phyloP scores from a whole-genome alignment of 345 rosid genomes.

The Heritiera littoralis region DNA sequence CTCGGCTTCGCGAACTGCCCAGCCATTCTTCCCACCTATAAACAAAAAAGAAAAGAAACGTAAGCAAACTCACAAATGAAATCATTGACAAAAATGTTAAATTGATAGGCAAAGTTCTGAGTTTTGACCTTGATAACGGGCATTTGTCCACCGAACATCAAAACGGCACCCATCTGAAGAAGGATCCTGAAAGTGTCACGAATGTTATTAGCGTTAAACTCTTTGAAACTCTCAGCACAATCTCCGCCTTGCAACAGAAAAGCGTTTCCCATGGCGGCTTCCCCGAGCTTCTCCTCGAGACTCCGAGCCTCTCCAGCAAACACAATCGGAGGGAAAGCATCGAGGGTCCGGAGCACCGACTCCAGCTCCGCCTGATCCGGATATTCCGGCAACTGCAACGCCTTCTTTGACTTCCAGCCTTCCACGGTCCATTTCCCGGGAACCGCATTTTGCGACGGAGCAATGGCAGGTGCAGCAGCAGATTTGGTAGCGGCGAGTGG shows the following conservation, averaged over 20 bases:
- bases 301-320: slow-evolving; percentile 60
- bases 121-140: slow-evolving; percentile 60
- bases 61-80: neutral
- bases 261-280: slow-evolving; percentile 71
- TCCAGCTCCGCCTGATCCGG: slow-evolving; percentile 58
- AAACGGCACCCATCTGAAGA: slow-evolving; percentile 70
- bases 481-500: slow-evolving; percentile 2
- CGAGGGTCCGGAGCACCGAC: slow-evolving; percentile 54
- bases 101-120: neutral
- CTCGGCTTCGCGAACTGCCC: slow-evolving; percentile 81
- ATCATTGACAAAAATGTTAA: no score
- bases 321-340: slow-evolving; percentile 61
- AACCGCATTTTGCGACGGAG: slow-evolving; percentile 17
- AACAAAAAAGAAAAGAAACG: neutral
- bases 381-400: slow-evolving; percentile 62
- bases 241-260: slow-evolving; percentile 72
- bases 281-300: slow-evolving; percentile 27
- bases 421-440: slow-evolving; percentile 50
- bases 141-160: slow-evolving; percentile 77
- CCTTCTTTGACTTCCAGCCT: slow-evolving; percentile 65
- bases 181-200: slow-evolving; percentile 70
- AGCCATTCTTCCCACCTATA: slow-evolving; percentile 76
- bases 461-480: neutral
- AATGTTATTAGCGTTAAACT: slow-evolving; percentile 65
- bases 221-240: slow-evolving; percentile 79